Percentiles rank a stretch among this genome's conserved stretches.
These are phyloP conservation scores for Alternaria viburni DNA, from an alignment of 2,329 filamentous ascomycete species.

Conservation along the genomic window DNA sequence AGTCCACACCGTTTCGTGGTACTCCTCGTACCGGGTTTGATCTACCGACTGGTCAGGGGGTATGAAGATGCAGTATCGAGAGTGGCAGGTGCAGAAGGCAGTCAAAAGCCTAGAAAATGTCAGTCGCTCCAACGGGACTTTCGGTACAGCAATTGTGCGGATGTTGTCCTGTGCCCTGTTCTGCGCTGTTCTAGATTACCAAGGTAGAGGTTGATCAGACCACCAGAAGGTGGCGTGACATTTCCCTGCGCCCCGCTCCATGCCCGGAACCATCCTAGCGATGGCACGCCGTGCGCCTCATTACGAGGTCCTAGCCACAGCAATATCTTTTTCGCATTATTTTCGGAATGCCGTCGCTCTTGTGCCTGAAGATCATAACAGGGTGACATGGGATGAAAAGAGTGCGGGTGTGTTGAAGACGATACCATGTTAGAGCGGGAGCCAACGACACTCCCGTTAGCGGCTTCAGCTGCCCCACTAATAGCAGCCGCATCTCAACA, in stretches of 20 bases:
- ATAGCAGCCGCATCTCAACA: background rate
- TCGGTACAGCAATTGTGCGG: conserved; percentile 17
- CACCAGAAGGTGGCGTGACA: conserved; percentile 45
- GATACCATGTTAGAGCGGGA: conserved; percentile 2
- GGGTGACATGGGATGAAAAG: background rate
- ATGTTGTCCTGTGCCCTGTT: conserved; percentile 17
- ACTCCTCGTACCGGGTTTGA: conserved; percentile 1
- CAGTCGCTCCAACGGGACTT: conserved; percentile 22
- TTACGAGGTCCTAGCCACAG: background rate
- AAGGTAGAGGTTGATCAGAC: conserved; percentile 33
- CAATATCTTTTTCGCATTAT: background rate
- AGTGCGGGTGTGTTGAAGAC: background rate
- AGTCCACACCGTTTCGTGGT: conserved; percentile 7
- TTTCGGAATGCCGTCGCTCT: background rate
- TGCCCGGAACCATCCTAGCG: conserved; percentile 13
- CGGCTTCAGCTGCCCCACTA: conserved; percentile 4
- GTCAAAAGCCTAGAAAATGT: conserved; percentile 5
- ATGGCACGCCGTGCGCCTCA: background rate
- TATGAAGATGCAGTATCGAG: conserved; percentile 13
- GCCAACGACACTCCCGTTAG: conserved; percentile 10
- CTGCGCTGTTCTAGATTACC: conserved; percentile 10
- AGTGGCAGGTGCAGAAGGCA: conserved; percentile 17
- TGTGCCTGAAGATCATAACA: background rate
- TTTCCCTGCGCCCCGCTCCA: conserved; percentile 21
- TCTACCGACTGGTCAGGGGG: conserved; percentile 13